These are phyloP conservation scores for Phalaenopsis equestris DNA, from an alignment of 106 monocot species.

Conservation along the genomic window DNA sequence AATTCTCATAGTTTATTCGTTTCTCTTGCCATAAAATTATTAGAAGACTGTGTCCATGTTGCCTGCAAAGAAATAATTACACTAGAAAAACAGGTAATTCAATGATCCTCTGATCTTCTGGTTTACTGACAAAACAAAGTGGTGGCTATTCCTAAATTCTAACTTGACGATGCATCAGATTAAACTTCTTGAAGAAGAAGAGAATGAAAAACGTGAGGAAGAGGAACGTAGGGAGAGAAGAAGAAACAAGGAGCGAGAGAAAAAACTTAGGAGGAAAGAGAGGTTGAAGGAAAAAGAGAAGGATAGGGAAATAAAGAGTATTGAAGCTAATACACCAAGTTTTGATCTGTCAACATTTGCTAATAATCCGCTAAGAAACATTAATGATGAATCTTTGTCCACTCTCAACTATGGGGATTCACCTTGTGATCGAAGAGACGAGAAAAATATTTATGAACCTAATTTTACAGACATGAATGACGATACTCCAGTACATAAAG, in stretches of 20 bases:
- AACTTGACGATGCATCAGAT: constrained; percentile 34
- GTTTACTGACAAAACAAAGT: not conserved
- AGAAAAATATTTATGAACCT: not conserved
- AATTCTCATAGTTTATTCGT: constrained; percentile 92
- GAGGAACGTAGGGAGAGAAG: constrained; percentile 89
- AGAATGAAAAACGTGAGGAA: constrained; percentile 89
- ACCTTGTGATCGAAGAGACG: constrained; percentile 32
- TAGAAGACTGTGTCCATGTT: constrained; percentile 86
- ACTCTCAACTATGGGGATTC: constrained; percentile 33
- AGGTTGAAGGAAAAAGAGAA: constrained; percentile 74
- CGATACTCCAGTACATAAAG: constrained; percentile 15
- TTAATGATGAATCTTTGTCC: constrained; percentile 24
- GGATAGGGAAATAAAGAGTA: constrained; percentile 42
- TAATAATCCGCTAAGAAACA: constrained; percentile 26
- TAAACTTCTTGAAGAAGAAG: constrained; percentile 96
- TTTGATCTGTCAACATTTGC: constrained; percentile 6
- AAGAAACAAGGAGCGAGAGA: constrained; percentile 79
- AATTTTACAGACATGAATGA: constrained; percentile 17
- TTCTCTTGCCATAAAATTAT: constrained; percentile 69
- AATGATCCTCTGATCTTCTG: not conserved
- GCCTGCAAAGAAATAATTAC: constrained; percentile 98
- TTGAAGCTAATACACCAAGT: constrained; percentile 23
- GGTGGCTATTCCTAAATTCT: constrained; percentile 5
- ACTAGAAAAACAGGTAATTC: constrained; percentile 80
- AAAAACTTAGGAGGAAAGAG: constrained; percentile 86